Evolutionary conservation across 768 basidiomycete species (phyloP).

Genomic region (Amyloporia xantha): DNA sequence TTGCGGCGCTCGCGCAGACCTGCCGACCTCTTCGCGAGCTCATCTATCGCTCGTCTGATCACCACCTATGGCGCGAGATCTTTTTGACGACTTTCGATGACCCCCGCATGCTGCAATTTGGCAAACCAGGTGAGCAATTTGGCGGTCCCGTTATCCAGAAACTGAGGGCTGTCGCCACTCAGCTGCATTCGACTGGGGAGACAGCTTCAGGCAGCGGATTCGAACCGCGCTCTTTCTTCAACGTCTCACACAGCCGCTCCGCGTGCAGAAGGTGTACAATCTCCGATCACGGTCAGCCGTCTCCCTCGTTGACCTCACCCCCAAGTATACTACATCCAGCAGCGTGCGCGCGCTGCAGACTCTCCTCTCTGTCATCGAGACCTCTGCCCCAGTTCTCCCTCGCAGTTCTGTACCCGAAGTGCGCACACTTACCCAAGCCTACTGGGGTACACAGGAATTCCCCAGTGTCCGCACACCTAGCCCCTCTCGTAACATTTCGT

Average conservation of each 20-base stretch:
- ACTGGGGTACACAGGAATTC: not conserved
- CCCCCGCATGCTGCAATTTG: constrained; percentile 9
- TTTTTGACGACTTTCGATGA: constrained; percentile 32
- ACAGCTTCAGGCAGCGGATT: constrained; percentile 5
- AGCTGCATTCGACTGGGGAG: constrained; percentile 10
- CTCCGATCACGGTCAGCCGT: not conserved
- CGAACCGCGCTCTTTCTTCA: constrained; percentile 2
- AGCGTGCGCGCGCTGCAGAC: not conserved
- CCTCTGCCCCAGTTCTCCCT: not conserved
- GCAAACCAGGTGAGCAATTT: not conserved
- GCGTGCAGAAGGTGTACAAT: constrained; percentile 5
- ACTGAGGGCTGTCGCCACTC: not conserved
- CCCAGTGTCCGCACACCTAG: not conserved
- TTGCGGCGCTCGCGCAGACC: constrained; percentile 27
- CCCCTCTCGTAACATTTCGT: constrained; percentile 24
- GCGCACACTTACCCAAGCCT: not conserved
- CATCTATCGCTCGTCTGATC: constrained; percentile 25
- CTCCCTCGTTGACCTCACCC: constrained; percentile 5
- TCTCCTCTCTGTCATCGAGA: not conserved
- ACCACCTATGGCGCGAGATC: constrained; percentile 30
- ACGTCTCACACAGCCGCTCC: not conserved
- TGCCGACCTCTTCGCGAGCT: constrained; percentile 23
- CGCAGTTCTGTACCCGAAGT: not conserved
- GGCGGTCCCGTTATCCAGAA: not conserved
- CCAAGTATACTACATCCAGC: not conserved